Evolutionary conservation across 345 rosid genomes (phyloP), one percentile per base, ranked within the genome.

Genomic region (Viola odorata): DNA sequence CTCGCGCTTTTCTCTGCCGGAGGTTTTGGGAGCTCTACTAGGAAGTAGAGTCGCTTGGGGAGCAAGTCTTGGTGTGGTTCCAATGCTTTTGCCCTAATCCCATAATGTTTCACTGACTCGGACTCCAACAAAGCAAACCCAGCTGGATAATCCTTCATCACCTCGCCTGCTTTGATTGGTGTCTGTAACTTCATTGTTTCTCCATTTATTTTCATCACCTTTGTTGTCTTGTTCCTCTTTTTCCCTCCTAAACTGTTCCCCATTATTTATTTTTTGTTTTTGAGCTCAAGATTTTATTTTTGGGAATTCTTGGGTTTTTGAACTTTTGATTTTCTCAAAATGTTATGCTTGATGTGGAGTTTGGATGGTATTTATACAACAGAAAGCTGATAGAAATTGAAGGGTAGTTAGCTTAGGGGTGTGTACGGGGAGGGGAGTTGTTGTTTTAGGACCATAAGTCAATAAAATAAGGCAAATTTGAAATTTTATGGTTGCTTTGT

Each of bases 121-220:
- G 98, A 95, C 48, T 95, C 98, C 23, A 95, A 49, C 67, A 95
- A 59, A 50, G 84, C 95, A 45, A 73, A 78, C 0, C 95, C 32
- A 23, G 32, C 95, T 0, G 97, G 97, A 52, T 82, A 69, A 64
- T 84, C 85, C 57, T 78, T 74, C 6, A 84, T 64, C 10, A 86
- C 89, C 41, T 82, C 88, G 11, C 78, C 85, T n/a, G 95, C 96
- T n/a, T 63, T 80, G 55, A 88, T 86, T 1, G 97, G 99, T 0
- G 95, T 81, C 73, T 76, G 80, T n/a, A 91, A 13, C 85, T 91
- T 88, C 52, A 82, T 45, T 37, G 91, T 85, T 72, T 95, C 97
- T 0, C 99, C 99, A 53, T 62, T 75, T 57, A 88, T 85, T 72
- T 85, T 95, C 99, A 95, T 95, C 38, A 95, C 72, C 63, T 86